Conservation (phyloP, 2,329 filamentous ascomycete species). For the Juglanconis sp. region DNA sequence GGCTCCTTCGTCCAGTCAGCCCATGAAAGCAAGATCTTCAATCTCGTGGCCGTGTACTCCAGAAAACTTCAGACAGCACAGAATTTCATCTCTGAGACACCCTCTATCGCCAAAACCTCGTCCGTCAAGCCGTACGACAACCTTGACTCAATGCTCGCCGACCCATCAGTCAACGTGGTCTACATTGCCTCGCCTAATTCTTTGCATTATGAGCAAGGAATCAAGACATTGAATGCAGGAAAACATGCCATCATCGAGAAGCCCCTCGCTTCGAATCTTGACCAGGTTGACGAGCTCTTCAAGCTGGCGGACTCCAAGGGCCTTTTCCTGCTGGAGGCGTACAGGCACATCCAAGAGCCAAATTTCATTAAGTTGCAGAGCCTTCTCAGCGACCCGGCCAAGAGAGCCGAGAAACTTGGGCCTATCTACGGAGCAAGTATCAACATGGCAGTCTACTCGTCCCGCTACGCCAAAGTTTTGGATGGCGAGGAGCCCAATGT, state of each 20-base stretch:
- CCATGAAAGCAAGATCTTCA: constrained; percentile 15
- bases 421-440: constrained; percentile 12
- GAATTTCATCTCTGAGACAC: constrained; percentile 10
- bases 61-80: constrained; percentile 13
- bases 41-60: constrained; percentile 15
- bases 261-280: constrained; percentile 48
- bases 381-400: constrained; percentile 9
- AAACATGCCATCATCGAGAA: constrained; percentile 57
- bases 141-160: constrained; percentile 11
- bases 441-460: constrained; percentile 14
- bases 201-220: constrained; percentile 41
- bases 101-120: constrained; percentile 11
- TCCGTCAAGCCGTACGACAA: constrained; percentile 17
- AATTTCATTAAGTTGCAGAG: constrained; percentile 14
- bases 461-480: constrained; percentile 14
- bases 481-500: constrained; percentile 18
- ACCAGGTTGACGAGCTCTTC: constrained; percentile 45
- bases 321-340: constrained; percentile 19
- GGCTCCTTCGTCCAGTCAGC: constrained; percentile 16
- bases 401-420: constrained; percentile 13
- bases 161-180: constrained; percentile 29
- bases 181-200: constrained; percentile 47
- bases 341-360: constrained; percentile 16
- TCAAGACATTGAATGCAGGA: constrained; percentile 46
- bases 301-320: constrained; percentile 29